Base-by-base conservation (phyloP, 495 filamentous ascomycete species). In the Aspergillus campestris region DNA sequence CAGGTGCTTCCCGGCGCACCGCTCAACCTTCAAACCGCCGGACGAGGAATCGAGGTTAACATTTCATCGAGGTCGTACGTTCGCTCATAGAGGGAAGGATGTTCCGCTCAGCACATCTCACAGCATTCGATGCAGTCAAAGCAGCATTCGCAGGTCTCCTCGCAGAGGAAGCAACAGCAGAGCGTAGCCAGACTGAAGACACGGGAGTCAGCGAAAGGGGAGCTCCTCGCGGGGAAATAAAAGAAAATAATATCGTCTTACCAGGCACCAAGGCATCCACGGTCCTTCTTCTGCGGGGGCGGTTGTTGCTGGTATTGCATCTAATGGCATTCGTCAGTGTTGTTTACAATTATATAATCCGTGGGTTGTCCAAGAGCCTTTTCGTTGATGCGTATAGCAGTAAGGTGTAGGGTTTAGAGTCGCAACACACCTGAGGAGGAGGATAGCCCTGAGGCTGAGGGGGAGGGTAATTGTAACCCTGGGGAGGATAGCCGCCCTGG, bases 161-260 rank as follows among this genome's bases (percentile, higher is more conserved):
- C 84, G 52, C 82, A 84, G 15, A 88, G 75, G 64, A 82, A 88
- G 56, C 84, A 88, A 57, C 85, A 89, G 71, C 83, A 87, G 36
- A 88, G 64, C 18, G 75, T 73, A 10, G 82, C 82, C 27, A 89
- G 59, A 64, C 85, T 77, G 49, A 14, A 27, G 5, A 40, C 14
- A 18, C 1, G 10, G 34, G 12, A 9, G 34, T 65, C 44, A 62
- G 56, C 38, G 2, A 15, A 13, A 30, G 14, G 30, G 5, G 10
- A 3, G 14, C 18, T 24, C 18, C 18, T 3, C 10, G 28, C 24
- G 34, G 5, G 31, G 24, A 13, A 18, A 6, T 12, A 6, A 41
- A 28, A 28, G 10, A 28, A 33, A 15, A 30, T 7, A 33, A 36
- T 10, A 55, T 10, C 9, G 14, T 37, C 73, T 65, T 58, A 80